Evolutionary conservation across 2,329 filamentous ascomycete genomes (phyloP).

Genomic region (Falciphora oryzae): DNA sequence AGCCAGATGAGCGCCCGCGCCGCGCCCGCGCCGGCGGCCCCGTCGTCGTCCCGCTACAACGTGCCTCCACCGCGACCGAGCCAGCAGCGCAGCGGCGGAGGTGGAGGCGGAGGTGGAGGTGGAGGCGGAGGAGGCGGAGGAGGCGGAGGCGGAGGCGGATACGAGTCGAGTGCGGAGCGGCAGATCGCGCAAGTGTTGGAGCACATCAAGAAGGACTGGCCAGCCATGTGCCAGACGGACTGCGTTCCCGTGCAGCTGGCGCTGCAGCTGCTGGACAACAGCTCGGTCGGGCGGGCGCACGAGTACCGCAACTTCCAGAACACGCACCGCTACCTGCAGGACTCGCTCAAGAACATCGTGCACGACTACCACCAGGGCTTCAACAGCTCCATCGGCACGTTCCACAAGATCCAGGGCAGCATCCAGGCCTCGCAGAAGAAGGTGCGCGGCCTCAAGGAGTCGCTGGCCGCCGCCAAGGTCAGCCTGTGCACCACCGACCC

Average conservation of each 20-base stretch:
- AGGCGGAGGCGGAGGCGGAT: slow-evolving; percentile 13
- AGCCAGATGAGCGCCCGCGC: slow-evolving; percentile 19
- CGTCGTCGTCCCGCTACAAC: slow-evolving; percentile 20
- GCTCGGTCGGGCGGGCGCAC: slow-evolving; percentile 85
- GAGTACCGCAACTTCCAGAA: slow-evolving; percentile 80
- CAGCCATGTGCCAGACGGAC: slow-evolving; percentile 80
- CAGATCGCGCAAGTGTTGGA: slow-evolving; percentile 64
- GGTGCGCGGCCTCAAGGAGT: slow-evolving; percentile 75
- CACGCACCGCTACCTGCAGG: slow-evolving; percentile 84
- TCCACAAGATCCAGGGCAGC: slow-evolving; percentile 95
- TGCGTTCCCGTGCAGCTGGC: slow-evolving; percentile 92
- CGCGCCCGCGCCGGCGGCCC: slow-evolving; percentile 13
- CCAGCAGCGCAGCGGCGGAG: slow-evolving; percentile 13
- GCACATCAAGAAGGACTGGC: slow-evolving; percentile 84
- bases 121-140: slow-evolving; percentile 19
- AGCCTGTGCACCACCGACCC: slow-evolving; percentile 82
- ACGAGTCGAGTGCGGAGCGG: slow-evolving; percentile 44
- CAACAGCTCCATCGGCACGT: slow-evolving; percentile 97
- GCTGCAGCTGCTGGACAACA: slow-evolving; percentile 89
- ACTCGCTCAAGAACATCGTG: slow-evolving; percentile 87
- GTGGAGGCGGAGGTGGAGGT: not conserved
- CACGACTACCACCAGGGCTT: slow-evolving; percentile 99
- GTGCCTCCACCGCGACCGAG: slow-evolving; percentile 20
- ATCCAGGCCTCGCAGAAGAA: slow-evolving; percentile 84
- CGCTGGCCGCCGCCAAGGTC: slow-evolving; percentile 72